Evolutionary conservation across 2,329 filamentous ascomycete species (phyloP).

Genomic region (Cadophora sp.): DNA sequence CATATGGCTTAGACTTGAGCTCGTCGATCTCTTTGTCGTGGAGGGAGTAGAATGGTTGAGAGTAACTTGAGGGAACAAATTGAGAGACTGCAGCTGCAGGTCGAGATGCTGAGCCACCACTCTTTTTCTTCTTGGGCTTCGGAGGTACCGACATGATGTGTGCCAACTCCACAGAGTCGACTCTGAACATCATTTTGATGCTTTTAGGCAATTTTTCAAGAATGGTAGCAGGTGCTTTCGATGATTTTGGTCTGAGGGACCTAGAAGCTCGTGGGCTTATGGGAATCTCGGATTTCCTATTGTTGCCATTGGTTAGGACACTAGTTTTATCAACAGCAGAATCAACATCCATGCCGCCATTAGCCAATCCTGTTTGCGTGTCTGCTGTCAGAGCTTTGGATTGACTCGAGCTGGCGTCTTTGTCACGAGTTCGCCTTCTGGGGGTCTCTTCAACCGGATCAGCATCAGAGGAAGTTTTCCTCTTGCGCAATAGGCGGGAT

Average conservation of each 20-base stretch:
- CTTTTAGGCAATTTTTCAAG: conserved; percentile 42
- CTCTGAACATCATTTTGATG: conserved; percentile 63
- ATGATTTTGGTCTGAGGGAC: conserved; percentile 58
- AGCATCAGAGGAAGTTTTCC: conserved; percentile 77
- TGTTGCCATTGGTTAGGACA: conserved; percentile 34
- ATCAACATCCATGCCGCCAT: conserved; percentile 30
- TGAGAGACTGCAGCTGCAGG: conserved; percentile 46
- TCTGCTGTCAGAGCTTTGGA: conserved; percentile 27
- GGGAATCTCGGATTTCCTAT: conserved; percentile 31
- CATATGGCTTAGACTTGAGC: conserved; percentile 90
- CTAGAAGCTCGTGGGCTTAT: conserved; percentile 57
- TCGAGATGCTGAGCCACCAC: conserved; percentile 45
- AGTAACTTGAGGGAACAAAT: conserved; percentile 55
- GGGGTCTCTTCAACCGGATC: conserved; percentile 61
- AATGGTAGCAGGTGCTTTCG: conserved; percentile 50
- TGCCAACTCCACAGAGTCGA: conserved; percentile 64
- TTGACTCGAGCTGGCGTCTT: conserved; percentile 32
- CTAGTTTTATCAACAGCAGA: conserved; percentile 19
- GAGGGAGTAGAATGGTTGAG: conserved; percentile 85
- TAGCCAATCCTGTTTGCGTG: conserved; percentile 3
- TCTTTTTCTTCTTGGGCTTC: conserved; percentile 54
- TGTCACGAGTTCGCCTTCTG: conserved; percentile 54
- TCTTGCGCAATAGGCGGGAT: conserved; percentile 79
- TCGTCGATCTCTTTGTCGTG: conserved; percentile 90
- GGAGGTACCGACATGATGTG: conserved; percentile 65